These are phyloP conservation scores for Psidium friedrichsthalianum DNA, from an alignment of 345 rosid genomes.

Conservation along the genomic window DNA sequence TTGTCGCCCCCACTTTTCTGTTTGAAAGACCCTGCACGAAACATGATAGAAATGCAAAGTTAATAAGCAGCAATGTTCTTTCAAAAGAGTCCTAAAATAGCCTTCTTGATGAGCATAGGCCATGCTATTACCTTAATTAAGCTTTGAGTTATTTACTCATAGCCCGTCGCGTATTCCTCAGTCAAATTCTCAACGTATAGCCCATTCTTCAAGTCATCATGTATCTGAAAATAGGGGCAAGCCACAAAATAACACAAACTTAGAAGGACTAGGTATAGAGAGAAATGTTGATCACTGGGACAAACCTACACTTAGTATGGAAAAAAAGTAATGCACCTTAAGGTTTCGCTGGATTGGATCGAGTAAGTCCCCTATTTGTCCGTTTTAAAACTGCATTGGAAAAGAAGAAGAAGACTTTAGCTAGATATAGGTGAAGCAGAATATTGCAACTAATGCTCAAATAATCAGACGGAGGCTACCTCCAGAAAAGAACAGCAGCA, in stretches of 20 bases:
- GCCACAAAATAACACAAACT: neutral
- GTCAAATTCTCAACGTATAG: constrained; percentile 72
- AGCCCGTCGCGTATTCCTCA: constrained; percentile 75
- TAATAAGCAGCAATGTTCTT: neutral
- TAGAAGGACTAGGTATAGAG: neutral
- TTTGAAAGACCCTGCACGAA: constrained; percentile 72
- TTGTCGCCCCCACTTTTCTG: constrained; percentile 94
- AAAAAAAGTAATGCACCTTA: constrained; percentile 32
- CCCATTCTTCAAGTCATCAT: constrained; percentile 78
- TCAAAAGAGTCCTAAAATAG: neutral
- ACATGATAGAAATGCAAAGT: neutral
- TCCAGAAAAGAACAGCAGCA: constrained; percentile 97
- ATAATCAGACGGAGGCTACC: constrained; percentile 26
- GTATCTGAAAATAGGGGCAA: constrained; percentile 37
- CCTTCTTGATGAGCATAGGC: neutral
- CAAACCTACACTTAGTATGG: neutral
- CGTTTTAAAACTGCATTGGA: constrained; percentile 65
- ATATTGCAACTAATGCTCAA: neutral
- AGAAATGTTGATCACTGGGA: neutral
- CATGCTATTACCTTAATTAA: constrained; percentile 65
- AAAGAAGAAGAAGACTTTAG: neutral
- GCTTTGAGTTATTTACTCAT: constrained; percentile 72
- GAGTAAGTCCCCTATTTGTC: constrained; percentile 80
- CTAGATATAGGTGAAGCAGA: neutral
- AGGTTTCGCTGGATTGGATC: constrained; percentile 91